Base-by-base conservation (phyloP, 2,329 filamentous ascomycete species). In the Colletotrichum spinosum region DNA sequence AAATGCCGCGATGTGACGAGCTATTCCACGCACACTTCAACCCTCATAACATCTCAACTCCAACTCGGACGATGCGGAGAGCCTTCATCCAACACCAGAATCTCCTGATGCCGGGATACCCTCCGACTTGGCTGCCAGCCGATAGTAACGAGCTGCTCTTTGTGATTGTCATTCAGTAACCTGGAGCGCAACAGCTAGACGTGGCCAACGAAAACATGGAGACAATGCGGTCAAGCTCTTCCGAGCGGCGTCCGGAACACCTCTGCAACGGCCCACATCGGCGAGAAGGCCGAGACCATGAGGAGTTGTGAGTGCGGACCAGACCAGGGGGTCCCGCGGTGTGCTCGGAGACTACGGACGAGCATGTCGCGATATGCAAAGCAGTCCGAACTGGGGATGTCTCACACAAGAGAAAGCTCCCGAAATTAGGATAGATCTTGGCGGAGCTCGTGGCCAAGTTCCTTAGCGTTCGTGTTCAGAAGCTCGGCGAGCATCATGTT, bases 181-280 rank as follows among this genome's bases (percentile, higher is more conserved):
- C 25, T 39, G 2, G 2, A 7, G 8, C 34, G 34, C 34, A 56
- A 48, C 37, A 51, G 17, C 17, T 15, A n/a, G 37, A 25, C 25
- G 25, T 25, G 25, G 4, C 25, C 25, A 25, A 15, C 15, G 41
- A 6, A 33, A 48, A 1, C 5, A 9, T 9, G 54, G 12, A 42
- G 17, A 13, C 25, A 11, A 35, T 49, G 25, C 25, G 12, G 17
- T 34, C 10, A n/a, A n/a, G 12, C 17, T n/a, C 50, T 15, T 25
- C 42, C 46, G 38, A 33, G 15, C 12, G 33, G 50, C 37, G 12
- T 37, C 46, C 46, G 46, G 45, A 11, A 49, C 38, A 8, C 37
- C 13, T 54, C 13, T 42, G 42, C 13, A n/a, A 34, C 37, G 57
- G 17, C 8, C 62, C 62, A 65, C 57, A 61, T 56, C 62, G 62